Base-by-base conservation (phyloP, 2,329 filamentous ascomycete genomes). In the Cladorrhinum sp. region DNA sequence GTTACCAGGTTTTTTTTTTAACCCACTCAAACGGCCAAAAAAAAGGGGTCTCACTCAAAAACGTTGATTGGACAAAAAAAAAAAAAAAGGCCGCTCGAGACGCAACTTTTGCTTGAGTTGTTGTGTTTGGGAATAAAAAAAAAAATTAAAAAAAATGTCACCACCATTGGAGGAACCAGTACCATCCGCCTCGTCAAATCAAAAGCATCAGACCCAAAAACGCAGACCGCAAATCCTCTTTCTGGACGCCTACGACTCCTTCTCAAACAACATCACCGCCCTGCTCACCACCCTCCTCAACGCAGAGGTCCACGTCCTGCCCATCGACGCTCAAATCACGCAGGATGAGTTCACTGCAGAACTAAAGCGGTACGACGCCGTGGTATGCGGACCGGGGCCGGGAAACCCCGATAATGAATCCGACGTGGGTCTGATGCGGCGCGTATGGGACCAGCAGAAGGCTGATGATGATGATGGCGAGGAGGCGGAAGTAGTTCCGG, bases 221-320 rank as follows among this genome's bases (percentile, higher is more conserved):
- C 36, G 8, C 6, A 41, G 16, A 41, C 58, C 64, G 16, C 64
- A 61, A 62, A 89, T 98, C 64, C 85, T 98, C 64, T 96, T 96
- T 76, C 81, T 99, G 67, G 95, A 98, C 74, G 93, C 93, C 64
- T 96, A 96, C 76, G 95, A 99, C 78, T 97, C 93, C 48, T 99
- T 97, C 76, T 91, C 92, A 58, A 93, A 96, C 77, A 98, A 97
- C 77, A 95, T 98, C 69, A 86, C 96, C 57, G 87, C 90, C 5
- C 84, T 96, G 32, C 81, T 98, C 51, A 84, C 89, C 67, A 85
- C 88, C 3, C 81, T 85, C 2, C 81, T 96, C 8, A 77, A 81
- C 61, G 89, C 84, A 20, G 79, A 87, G 16, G 88, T 96, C 32
- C 83, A 84, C 50, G 84, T 90, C 49, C 79, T 96, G 61, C 85